Conservation (phyloP, 2,329 filamentous ascomycete species). For the Raffaelea arxii region DNA sequence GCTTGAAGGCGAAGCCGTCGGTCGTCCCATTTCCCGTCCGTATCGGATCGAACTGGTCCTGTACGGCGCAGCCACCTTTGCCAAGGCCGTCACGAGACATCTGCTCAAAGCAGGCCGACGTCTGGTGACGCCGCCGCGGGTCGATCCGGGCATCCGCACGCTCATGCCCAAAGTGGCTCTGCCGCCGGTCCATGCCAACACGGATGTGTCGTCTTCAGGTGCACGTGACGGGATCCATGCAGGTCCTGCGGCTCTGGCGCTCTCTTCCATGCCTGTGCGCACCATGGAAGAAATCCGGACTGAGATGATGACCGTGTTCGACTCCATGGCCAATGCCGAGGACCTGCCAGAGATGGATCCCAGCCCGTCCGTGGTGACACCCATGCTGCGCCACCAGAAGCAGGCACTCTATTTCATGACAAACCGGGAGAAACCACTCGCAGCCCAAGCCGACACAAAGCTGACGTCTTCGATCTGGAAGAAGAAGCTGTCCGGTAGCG, state of each 20-base stretch:
- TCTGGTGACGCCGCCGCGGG: constrained; percentile 55
- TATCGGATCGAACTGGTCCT: constrained; percentile 64
- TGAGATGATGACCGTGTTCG: constrained; percentile 81
- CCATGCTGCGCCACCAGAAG: constrained; percentile 76
- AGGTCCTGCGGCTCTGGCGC: too few relatives aligned
- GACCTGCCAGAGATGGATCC: constrained; percentile 67
- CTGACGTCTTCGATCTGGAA: constrained; percentile 72
- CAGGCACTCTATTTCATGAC: constrained; percentile 84
- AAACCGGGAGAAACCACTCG: constrained; percentile 59
- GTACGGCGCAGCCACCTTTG: constrained; percentile 64
- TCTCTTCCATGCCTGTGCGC: too few relatives aligned
- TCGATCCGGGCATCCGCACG: constrained; percentile 59
- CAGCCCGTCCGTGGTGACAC: constrained; percentile 49
- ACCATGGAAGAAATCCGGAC: constrained; percentile 77
- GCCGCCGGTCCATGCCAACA: constrained; percentile 35
- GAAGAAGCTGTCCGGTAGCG: constrained; percentile 36
- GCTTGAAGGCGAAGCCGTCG: constrained; percentile 51
- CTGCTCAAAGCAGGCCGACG: constrained; percentile 58
- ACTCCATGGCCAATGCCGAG: constrained; percentile 67
- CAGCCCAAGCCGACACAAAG: constrained; percentile 45
- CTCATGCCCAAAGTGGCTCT: constrained; percentile 51
- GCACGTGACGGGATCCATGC: too few relatives aligned
- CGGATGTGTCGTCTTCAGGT: too few relatives aligned
- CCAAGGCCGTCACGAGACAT: constrained; percentile 54
- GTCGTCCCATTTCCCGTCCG: constrained; percentile 48